These are phyloP conservation scores for Lupinus albus DNA, from an alignment of 306 rosid genomes.

Conservation along the genomic window DNA sequence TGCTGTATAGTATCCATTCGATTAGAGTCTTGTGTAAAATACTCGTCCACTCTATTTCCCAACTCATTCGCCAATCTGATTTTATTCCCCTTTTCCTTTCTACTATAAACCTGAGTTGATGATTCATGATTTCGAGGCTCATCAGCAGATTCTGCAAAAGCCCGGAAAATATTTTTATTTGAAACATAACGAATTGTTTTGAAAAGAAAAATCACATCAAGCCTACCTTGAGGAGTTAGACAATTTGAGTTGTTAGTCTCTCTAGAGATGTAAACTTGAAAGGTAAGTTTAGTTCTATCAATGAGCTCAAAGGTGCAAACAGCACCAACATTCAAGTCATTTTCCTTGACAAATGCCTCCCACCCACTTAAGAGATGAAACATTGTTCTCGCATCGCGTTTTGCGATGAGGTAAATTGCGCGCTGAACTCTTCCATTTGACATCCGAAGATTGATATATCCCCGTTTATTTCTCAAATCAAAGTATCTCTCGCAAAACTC, in stretches of 20 bases:
- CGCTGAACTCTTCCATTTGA: neutral
- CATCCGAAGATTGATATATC: neutral
- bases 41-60: neutral
- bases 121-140: neutral
- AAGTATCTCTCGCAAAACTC: constrained; percentile 23
- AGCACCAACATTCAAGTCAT: constrained; percentile 26
- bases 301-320: constrained; percentile 44
- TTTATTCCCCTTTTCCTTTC: constrained; percentile 1
- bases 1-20: neutral
- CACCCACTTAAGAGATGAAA: neutral
- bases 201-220: neutral
- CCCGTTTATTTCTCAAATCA: neutral
- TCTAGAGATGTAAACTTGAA: constrained; percentile 24
- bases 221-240: constrained; percentile 3
- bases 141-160: neutral
- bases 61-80: neutral
- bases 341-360: neutral
- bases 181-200: neutral
- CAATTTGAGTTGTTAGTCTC: neutral
- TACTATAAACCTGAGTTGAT: neutral
- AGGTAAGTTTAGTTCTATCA: neutral
- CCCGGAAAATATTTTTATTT: neutral
- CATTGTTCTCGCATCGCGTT: neutral
- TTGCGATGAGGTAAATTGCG: neutral
- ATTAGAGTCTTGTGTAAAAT: neutral